Conservation (phyloP, 1,139 yeast genomes). For the Nakaseomyces delphensis region DNA sequence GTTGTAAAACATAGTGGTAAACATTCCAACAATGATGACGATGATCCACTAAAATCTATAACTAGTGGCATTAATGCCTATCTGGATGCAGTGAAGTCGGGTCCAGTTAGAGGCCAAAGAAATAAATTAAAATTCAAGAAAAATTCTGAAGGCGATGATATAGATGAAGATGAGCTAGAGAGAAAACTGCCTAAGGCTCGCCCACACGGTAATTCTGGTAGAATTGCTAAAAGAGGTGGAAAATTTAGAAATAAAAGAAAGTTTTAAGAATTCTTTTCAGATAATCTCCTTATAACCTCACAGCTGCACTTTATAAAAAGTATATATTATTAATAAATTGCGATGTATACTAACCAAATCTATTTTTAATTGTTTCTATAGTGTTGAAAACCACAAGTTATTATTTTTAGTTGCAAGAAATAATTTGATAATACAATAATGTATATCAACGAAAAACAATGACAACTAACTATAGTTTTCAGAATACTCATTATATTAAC, state of each 20-base stretch:
- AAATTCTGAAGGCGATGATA: slow-evolving; percentile 44
- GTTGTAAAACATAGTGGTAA: slow-evolving; percentile 38
- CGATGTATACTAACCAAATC: background rate
- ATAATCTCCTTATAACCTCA: slow-evolving; percentile 4
- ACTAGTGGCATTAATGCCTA: slow-evolving; percentile 75
- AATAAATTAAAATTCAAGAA: slow-evolving; percentile 82
- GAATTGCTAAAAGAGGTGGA: slow-evolving; percentile 21
- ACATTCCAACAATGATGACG: slow-evolving; percentile 31
- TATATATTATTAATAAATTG: background rate
- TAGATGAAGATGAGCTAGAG: slow-evolving; percentile 41
- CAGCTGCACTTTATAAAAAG: background rate
- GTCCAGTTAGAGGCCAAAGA: slow-evolving; percentile 87
- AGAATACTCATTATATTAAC: no score
- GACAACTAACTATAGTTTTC: no score
- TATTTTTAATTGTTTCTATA: no score
- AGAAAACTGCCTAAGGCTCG: slow-evolving; percentile 16
- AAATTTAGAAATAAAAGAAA: slow-evolving; percentile 29
- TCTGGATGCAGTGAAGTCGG: slow-evolving; percentile 84
- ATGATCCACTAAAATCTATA: slow-evolving; percentile 42
- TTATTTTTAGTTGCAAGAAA: no score
- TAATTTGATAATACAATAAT: no score
- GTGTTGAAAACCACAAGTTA: no score
- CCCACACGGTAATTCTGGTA: slow-evolving; percentile 22
- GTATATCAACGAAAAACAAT: no score
- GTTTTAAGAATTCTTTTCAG: slow-evolving; percentile 16